phyloP scores from a whole-genome alignment of 345 rosid genomes.

The Salix arbutifolia region DNA sequence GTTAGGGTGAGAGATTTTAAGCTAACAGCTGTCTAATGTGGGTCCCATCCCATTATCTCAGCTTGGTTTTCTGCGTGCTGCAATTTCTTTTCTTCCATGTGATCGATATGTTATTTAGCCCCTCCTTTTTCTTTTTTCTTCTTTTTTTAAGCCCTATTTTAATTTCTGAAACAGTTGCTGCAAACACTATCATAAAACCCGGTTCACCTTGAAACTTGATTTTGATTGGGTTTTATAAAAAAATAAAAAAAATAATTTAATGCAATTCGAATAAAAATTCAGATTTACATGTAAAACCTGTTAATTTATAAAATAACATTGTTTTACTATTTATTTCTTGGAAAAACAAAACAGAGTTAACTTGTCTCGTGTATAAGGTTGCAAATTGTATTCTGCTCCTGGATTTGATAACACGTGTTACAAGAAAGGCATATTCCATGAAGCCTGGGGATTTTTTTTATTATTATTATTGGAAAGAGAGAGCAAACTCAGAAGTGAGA shows the following conservation, averaged over 20 bases:
- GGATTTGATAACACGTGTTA: not conserved
- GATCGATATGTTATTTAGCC: not conserved
- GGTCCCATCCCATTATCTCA: not conserved
- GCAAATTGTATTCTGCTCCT: not conserved
- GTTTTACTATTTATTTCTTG: too few relatives aligned
- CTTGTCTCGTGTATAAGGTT: too few relatives aligned
- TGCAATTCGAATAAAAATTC: too few relatives aligned
- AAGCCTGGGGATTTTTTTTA: not conserved
- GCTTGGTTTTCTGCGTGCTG: not conserved
- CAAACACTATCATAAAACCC: too few relatives aligned
- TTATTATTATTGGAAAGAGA: too few relatives aligned
- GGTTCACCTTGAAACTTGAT: too few relatives aligned
- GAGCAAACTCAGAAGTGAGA: not conserved
- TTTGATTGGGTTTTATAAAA: too few relatives aligned
- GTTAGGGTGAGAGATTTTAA: constrained; percentile 10
- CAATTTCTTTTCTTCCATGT: not conserved
- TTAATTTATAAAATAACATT: too few relatives aligned
- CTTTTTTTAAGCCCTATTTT: not conserved
- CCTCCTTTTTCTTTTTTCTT: not conserved
- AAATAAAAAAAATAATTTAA: too few relatives aligned
- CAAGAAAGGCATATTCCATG: not conserved
- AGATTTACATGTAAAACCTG: too few relatives aligned
- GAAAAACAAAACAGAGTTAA: too few relatives aligned
- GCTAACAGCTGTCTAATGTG: constrained; percentile 11
- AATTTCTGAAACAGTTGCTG: not conserved